A percentile compares a stretch with the other conserved stretches of the same genome.
Conservation (phyloP, 116 monocot species). For the Iris pallida region DNA sequence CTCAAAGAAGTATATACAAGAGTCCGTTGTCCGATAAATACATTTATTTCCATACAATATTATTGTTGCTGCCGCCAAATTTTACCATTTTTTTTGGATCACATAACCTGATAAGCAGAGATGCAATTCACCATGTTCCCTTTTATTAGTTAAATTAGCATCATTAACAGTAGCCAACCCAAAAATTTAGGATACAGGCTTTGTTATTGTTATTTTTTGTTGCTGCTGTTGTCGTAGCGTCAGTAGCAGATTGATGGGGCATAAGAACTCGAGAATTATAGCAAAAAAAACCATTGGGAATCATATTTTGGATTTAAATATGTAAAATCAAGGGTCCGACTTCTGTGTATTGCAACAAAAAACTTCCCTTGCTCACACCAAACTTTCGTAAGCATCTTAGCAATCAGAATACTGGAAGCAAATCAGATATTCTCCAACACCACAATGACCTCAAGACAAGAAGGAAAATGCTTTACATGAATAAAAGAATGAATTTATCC, state of each 20-base stretch:
- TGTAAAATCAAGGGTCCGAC: background rate
- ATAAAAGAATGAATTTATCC: conserved; percentile 23
- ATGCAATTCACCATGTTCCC: too few relatives aligned
- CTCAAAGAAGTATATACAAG: too few relatives aligned
- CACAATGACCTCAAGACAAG: conserved; percentile 3
- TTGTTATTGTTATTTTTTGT: background rate
- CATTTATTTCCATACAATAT: too few relatives aligned
- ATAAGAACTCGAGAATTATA: background rate
- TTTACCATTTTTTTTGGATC: too few relatives aligned
- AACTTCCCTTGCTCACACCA: conserved; percentile 1
- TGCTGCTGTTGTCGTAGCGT: background rate
- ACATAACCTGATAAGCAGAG: too few relatives aligned
- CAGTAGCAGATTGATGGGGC: background rate
- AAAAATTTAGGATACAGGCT: background rate
- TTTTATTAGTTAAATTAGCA: too few relatives aligned
- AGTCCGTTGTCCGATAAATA: too few relatives aligned
- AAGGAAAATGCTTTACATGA: background rate
- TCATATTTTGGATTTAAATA: background rate
- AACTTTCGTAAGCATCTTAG: conserved; percentile 1
- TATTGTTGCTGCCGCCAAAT: too few relatives aligned
- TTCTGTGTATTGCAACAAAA: background rate
- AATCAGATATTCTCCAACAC: background rate
- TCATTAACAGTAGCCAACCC: too few relatives aligned
- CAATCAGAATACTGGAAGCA: background rate
- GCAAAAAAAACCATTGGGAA: background rate